phyloP scores from a whole-genome alignment of 169 alveolate species.

The Neospora caninum region DNA sequence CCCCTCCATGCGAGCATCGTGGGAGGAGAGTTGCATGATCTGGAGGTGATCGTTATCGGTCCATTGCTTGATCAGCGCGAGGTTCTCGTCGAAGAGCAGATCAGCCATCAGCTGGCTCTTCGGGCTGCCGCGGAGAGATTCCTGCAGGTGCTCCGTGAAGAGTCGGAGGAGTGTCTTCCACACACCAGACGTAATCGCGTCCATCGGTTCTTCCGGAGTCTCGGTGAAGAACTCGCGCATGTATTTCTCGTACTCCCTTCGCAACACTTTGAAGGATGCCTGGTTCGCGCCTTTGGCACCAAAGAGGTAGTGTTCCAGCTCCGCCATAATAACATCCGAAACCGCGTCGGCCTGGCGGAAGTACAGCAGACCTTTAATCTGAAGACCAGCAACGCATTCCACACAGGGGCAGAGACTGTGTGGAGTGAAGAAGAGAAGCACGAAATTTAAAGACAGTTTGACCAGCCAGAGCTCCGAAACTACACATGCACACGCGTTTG shows the following conservation, averaged over 20 bases:
- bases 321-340: not conserved
- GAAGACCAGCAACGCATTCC: not conserved
- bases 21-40: not conserved
- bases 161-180: constrained; percentile 19
- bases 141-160: not conserved
- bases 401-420: too few species aligned
- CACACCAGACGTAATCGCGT: not conserved
- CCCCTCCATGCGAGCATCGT: not conserved
- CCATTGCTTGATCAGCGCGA: not conserved
- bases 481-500: too few species aligned
- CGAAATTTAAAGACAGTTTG: too few species aligned
- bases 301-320: not conserved
- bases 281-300: not conserved
- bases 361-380: not conserved
- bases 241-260: not conserved
- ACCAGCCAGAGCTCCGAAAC: too few species aligned
- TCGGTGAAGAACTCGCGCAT: not conserved
- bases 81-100: not conserved
- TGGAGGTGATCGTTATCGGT: not conserved
- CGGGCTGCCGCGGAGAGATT: not conserved
- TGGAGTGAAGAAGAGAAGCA: too few species aligned
- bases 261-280: not conserved
- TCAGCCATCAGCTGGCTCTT: not conserved
- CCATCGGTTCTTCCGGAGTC: not conserved
- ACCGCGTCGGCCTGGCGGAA: not conserved